Percentiles rank a stretch among this genome's conserved stretches.
These are phyloP conservation scores for Leishmania aethiopica DNA, from an alignment of 208 protist species.

Conservation along the genomic window DNA sequence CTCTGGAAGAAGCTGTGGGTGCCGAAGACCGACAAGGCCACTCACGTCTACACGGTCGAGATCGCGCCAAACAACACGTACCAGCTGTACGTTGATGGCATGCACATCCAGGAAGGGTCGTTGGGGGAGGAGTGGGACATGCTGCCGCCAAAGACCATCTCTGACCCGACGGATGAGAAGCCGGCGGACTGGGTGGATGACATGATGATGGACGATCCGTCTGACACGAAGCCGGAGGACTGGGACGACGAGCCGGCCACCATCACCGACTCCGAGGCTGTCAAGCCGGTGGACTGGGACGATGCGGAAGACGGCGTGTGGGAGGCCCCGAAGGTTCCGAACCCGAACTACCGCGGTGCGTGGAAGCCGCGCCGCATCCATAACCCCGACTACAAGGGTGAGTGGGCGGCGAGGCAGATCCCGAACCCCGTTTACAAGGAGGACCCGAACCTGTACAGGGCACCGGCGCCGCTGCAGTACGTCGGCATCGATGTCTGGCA, in stretches of 20 bases:
- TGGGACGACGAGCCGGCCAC: conserved; percentile 83
- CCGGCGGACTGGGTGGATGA: conserved; percentile 90
- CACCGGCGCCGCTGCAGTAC: conserved; percentile 58
- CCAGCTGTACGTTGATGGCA: conserved; percentile 87
- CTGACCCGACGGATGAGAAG: conserved; percentile 91
- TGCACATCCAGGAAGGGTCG: conserved; percentile 54
- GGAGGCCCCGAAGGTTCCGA: conserved; percentile 84
- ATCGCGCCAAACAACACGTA: conserved; percentile 93
- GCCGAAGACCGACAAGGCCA: conserved; percentile 72
- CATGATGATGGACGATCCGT: conserved; percentile 86
- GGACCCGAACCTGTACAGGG: conserved; percentile 78
- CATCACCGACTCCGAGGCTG: conserved; percentile 91
- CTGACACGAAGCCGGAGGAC: conserved; percentile 90
- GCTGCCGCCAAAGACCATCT: conserved; percentile 77
- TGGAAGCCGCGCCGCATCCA: conserved; percentile 88
- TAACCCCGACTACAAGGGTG: conserved; percentile 96
- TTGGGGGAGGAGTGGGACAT: conserved; percentile 93
- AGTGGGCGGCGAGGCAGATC: conserved; percentile 89
- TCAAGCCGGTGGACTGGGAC: conserved; percentile 94
- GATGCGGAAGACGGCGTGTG: conserved; percentile 91
- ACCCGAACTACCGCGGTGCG: conserved; percentile 88
- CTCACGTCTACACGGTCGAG: conserved; percentile 95
- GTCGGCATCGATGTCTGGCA: conserved; percentile 97
- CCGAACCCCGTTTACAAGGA: conserved; percentile 90
- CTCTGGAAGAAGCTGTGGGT: conserved; percentile 78